Evolutionary conservation across 768 basidiomycete genomes (phyloP).

Genomic region (Ephemerocybe angulata): DNA sequence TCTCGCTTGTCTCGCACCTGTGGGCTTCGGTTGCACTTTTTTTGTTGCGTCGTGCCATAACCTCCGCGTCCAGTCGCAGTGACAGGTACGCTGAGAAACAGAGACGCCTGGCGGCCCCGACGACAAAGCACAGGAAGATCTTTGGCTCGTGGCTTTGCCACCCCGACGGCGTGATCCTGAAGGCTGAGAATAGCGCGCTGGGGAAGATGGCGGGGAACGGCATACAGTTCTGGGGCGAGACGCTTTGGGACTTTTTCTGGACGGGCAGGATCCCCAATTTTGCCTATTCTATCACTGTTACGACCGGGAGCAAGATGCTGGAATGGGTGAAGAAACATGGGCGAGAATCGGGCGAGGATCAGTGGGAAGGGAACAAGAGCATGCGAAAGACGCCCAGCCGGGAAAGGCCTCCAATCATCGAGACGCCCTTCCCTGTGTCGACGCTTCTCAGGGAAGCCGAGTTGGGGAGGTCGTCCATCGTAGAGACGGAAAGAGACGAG

Average conservation of each 20-base stretch:
- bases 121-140: conserved; percentile 20
- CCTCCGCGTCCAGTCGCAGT: no score
- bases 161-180: conserved; percentile 17
- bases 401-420: conserved; percentile 33
- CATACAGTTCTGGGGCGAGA: conserved; percentile 38
- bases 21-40: no score
- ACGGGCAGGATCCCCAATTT: conserved; percentile 22
- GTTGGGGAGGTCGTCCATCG: not conserved
- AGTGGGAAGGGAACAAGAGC: no score
- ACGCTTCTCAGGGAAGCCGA: conserved; percentile 16
- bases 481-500: not conserved
- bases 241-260: conserved; percentile 38
- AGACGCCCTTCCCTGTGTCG: conserved; percentile 25
- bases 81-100: no score
- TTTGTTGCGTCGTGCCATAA: no score
- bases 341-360: conserved; percentile 30
- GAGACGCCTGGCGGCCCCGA: conserved; percentile 1
- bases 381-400: conserved; percentile 31
- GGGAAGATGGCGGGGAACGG: conserved; percentile 15
- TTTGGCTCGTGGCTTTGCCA: conserved; percentile 30
- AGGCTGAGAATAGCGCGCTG: conserved; percentile 4
- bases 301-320: conserved; percentile 35
- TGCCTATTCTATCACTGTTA: conserved; percentile 13
- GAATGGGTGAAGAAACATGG: conserved; percentile 33
- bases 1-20: no score